Conservation (phyloP, 139 green algal genomes). For the Asterochloris sp. region DNA sequence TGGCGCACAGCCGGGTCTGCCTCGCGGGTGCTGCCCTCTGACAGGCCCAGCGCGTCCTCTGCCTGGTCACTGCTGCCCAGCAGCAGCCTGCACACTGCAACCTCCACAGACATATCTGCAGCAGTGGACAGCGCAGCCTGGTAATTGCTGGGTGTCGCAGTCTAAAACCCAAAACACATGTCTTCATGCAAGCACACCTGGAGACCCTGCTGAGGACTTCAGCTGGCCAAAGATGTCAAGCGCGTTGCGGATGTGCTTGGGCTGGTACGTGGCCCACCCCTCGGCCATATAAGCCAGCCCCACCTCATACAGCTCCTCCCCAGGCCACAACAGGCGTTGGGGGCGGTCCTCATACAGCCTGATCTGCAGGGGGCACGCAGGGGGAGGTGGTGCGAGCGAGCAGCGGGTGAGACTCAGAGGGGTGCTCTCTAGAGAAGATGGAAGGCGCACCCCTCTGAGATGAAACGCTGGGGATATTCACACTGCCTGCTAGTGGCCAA, state of each 20-base stretch:
- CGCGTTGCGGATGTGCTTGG: neutral
- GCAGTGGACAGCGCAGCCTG: neutral
- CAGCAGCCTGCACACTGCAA: constrained; percentile 16
- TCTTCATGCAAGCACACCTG: neutral
- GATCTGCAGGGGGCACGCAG: constrained; percentile 2
- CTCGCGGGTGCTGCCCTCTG: neutral
- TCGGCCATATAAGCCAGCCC: constrained; percentile 10
- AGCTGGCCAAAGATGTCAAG: neutral
- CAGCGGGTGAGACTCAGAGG: too few species aligned
- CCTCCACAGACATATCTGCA: constrained; percentile 11
- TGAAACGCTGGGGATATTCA: neutral
- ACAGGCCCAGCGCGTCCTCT: neutral
- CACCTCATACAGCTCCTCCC: constrained; percentile 9
- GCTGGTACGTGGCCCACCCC: neutral
- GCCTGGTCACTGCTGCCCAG: constrained; percentile 3
- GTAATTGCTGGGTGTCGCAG: neutral
- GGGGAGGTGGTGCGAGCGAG: too few species aligned
- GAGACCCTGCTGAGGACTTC: neutral
- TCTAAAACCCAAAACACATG: neutral
- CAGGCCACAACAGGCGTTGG: neutral
- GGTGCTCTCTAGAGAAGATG: too few species aligned
- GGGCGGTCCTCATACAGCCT: neutral
- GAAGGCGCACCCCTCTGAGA: neutral
- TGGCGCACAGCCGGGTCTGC: constrained; percentile 2
- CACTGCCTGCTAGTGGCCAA: neutral